A percentile compares a stretch with the other conserved stretches of the same genome.
Evolutionary conservation across 1,139 yeast genomes (phyloP).

Genomic region (Spathaspora jeffriesii): DNA sequence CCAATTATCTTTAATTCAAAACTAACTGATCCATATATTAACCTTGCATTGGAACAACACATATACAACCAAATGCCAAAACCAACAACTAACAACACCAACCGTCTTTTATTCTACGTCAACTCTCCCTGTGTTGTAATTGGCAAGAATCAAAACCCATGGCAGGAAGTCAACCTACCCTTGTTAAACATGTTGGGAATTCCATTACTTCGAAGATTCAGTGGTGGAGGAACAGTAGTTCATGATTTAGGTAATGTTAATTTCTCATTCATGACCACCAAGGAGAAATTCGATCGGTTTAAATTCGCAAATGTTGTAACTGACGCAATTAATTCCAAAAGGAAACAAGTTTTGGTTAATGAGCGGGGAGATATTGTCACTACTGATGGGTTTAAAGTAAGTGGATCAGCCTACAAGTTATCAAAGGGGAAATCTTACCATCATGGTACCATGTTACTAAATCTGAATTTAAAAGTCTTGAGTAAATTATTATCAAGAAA

Average conservation of each 20-base stretch:
- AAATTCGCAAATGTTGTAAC: constrained; percentile 58
- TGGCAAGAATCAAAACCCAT: constrained; percentile 97
- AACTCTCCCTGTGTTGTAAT: constrained; percentile 87
- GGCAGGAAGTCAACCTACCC: constrained; percentile 78
- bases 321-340: constrained; percentile 44
- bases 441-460: constrained; percentile 93
- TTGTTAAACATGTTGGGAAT: constrained; percentile 52
- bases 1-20: constrained; percentile 45
- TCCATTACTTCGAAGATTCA: constrained; percentile 75
- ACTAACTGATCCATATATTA: constrained; percentile 66
- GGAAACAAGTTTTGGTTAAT: constrained; percentile 42
- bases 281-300: constrained; percentile 65
- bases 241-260: constrained; percentile 94
- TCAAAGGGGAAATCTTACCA: constrained; percentile 85
- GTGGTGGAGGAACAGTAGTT: constrained; percentile 98
- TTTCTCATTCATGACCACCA: constrained; percentile 76
- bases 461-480: constrained; percentile 60
- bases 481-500: constrained; percentile 57
- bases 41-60: constrained; percentile 82
- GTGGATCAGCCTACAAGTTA: constrained; percentile 91
- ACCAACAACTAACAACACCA: constrained; percentile 25
- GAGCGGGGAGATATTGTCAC: constrained; percentile 79
- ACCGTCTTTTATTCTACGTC: constrained; percentile 68
- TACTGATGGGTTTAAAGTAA: constrained; percentile 53
- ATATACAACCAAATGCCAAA: constrained; percentile 67